Percentiles rank a stretch among this genome's conserved stretches.
phyloP scores from a whole-genome alignment of 1,284 basidiomycete species.

The Xerocomus nothofagi region DNA sequence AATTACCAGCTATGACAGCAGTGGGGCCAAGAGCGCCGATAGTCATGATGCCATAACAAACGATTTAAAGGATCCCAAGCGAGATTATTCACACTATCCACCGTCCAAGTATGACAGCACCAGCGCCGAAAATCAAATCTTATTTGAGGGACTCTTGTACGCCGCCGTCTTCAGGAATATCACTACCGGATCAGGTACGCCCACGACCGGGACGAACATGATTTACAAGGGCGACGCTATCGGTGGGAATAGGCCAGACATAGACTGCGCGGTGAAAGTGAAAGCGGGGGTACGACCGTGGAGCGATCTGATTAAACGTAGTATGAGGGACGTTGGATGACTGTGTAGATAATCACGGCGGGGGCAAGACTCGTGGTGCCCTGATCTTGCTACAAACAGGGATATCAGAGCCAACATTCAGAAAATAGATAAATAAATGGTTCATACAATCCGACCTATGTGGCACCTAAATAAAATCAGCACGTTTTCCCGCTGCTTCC shows the following conservation, averaged over 20 bases:
- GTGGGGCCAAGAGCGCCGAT: conserved; percentile 44
- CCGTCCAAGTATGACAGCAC: conserved; percentile 46
- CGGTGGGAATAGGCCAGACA: conserved; percentile 34
- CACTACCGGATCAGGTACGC: conserved; percentile 13
- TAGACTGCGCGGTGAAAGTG: conserved; percentile 35
- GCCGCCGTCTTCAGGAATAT: conserved; percentile 27
- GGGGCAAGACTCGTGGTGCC: no score
- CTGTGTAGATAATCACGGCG: conserved; percentile 19
- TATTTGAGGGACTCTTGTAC: conserved; percentile 45
- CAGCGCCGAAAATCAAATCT: conserved; percentile 40
- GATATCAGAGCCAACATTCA: no score
- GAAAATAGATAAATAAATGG: no score
- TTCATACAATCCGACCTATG: no score
- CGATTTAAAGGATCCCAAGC: conserved; percentile 28
- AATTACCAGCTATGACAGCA: conserved; percentile 42
- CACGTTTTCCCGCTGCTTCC: conserved; percentile 6
- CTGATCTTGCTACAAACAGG: no score
- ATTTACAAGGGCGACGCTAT: conserved; percentile 23
- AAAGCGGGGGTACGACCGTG: conserved; percentile 38
- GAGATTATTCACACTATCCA: conserved; percentile 18
- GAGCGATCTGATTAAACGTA: conserved; percentile 38
- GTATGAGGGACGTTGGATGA: conserved; percentile 29
- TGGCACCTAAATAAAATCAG: no score
- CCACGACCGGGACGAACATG: conserved; percentile 36
- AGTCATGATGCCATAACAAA: conserved; percentile 40